Evolutionary conservation across 768 basidiomycete genomes (phyloP).

Genomic region (Podaxis sp.): DNA sequence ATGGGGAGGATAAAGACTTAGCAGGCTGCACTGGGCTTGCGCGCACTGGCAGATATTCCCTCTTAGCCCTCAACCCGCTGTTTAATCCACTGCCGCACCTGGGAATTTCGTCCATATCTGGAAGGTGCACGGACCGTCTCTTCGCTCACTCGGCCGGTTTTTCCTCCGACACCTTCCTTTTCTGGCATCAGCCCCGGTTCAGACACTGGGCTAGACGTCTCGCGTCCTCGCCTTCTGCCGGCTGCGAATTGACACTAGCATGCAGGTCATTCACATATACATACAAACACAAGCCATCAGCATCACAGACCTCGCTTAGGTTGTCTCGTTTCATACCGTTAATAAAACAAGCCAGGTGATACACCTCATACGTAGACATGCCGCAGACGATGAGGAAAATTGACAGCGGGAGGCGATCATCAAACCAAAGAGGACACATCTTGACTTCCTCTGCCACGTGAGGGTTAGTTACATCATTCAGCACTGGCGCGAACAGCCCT

Average conservation of each 20-base stretch:
- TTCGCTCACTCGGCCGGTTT: not conserved
- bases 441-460: not conserved
- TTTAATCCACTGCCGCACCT: conserved; percentile 14
- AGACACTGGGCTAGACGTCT: not conserved
- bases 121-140: conserved; percentile 14
- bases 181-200: not conserved
- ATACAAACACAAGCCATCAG: too few relatives aligned
- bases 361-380: too few relatives aligned
- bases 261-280: too few relatives aligned
- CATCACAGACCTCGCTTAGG: too few relatives aligned
- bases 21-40: conserved; percentile 14
- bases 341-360: too few relatives aligned
- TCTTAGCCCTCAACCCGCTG: conserved; percentile 5
- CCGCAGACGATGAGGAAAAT: too few relatives aligned
- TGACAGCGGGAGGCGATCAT: not conserved
- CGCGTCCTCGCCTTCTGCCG: not conserved
- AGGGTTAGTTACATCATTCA: conserved; percentile 11
- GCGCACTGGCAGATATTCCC: conserved; percentile 14
- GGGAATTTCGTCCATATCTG: conserved; percentile 8
- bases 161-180: not conserved
- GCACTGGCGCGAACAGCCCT: not conserved
- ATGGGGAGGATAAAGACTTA: conserved; percentile 8
- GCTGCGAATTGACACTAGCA: too few relatives aligned
- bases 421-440: not conserved
- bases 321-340: too few relatives aligned